A percentile compares a stretch with the other conserved stretches of the same genome.
These are phyloP conservation scores for Adansonia madagascariensis DNA, from an alignment of 441 rosid genomes.

Conservation along the genomic window DNA sequence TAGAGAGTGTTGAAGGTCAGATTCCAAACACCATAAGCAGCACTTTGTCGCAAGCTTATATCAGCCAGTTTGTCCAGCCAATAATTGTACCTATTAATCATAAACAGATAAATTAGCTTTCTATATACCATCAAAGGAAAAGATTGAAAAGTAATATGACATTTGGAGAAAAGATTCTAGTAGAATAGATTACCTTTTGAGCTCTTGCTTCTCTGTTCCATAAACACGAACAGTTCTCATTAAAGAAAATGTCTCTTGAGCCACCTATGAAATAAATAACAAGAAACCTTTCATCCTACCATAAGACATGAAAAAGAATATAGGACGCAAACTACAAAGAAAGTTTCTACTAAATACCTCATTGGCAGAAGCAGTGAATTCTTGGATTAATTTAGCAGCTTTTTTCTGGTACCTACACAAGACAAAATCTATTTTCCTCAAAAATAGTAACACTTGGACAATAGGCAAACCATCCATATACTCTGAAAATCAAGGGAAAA, in stretches of 20 bases:
- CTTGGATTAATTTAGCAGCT: conserved; percentile 84
- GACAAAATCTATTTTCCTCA: conserved; percentile 22
- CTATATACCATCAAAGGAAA: conserved; percentile 15
- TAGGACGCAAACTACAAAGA: conserved; percentile 24
- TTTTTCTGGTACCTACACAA: conserved; percentile 89
- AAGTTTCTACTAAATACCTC: conserved; percentile 52
- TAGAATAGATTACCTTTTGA: conserved; percentile 54
- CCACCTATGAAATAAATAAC: conserved; percentile 56
- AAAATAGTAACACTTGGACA: conserved; percentile 14
- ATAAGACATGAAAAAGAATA: neutral
- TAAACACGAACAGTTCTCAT: conserved; percentile 95
- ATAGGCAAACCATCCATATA: conserved; percentile 15
- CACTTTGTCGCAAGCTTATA: conserved; percentile 91
- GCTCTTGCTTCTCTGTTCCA: conserved; percentile 86
- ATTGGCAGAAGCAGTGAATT: conserved; percentile 90
- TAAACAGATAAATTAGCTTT: conserved; percentile 23
- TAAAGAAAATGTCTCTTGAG: conserved; percentile 95
- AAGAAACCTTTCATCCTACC: neutral
- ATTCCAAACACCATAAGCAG: conserved; percentile 95
- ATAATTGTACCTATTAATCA: conserved; percentile 63
- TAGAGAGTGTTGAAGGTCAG: conserved; percentile 85
- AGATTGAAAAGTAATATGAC: conserved; percentile 10
- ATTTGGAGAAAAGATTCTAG: conserved; percentile 16
- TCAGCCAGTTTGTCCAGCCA: conserved; percentile 85
- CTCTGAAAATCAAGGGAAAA: conserved; percentile 16